Percentiles rank a stretch among this genome's conserved stretches.
Evolutionary conservation across 345 rosid species (phyloP).

Genomic region (Pugionium cornutum): DNA sequence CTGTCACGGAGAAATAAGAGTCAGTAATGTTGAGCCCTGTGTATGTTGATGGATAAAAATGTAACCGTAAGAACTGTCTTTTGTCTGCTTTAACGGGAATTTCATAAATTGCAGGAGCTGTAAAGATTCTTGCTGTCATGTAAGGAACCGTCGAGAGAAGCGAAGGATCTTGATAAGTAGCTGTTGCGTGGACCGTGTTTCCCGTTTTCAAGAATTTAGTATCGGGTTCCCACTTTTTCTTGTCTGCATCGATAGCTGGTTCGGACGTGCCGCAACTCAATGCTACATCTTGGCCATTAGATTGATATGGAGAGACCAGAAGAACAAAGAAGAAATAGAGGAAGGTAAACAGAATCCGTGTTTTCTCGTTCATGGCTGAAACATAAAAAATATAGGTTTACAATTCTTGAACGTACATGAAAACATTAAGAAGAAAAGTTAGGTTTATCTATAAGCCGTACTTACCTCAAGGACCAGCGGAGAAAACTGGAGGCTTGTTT

Average conservation of each 20-base stretch:
- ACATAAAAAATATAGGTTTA: neutral
- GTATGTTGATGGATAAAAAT: slow-evolving; percentile 70
- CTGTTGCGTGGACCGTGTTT: slow-evolving; percentile 43
- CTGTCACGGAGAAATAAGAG: slow-evolving; percentile 61
- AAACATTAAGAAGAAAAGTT: too few species aligned
- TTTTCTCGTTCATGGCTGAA: slow-evolving; percentile 45
- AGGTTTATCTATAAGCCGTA: too few species aligned
- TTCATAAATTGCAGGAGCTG: slow-evolving; percentile 52
- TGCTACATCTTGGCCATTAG: slow-evolving; percentile 31
- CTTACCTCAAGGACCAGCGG: too few species aligned
- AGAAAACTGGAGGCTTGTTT: too few species aligned
- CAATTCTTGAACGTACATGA: too few species aligned
- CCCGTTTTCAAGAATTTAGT: slow-evolving; percentile 45
- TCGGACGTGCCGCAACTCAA: slow-evolving; percentile 58
- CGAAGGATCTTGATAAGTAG: slow-evolving; percentile 68
- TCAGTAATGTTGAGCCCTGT: slow-evolving; percentile 45
- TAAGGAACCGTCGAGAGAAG: slow-evolving; percentile 63
- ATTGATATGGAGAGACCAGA: slow-evolving; percentile 31
- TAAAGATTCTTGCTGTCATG: slow-evolving; percentile 74
- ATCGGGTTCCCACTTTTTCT: slow-evolving; percentile 65
- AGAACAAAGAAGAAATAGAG: slow-evolving; percentile 38
- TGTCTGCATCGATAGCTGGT: slow-evolving; percentile 56
- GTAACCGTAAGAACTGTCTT: slow-evolving; percentile 53
- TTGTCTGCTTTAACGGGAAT: slow-evolving; percentile 48
- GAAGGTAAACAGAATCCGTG: slow-evolving; percentile 32